Evolutionary conservation across 306 rosid genomes (phyloP), one percentile per base, ranked within the genome.

Genomic region (Quercus agrifolia): DNA sequence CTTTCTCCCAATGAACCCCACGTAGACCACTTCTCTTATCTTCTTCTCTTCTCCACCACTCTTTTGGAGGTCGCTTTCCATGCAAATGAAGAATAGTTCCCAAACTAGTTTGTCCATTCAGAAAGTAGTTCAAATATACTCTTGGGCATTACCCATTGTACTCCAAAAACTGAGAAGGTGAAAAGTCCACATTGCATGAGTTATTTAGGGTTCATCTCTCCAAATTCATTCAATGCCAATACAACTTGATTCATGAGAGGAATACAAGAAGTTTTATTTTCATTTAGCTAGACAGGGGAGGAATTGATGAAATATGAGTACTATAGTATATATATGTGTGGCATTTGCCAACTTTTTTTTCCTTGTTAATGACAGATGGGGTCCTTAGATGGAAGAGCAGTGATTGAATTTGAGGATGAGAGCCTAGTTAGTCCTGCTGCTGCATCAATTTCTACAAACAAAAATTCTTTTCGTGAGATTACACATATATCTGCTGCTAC

Each of bases 361-460:
- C 56, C 51, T 2, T 63, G 38, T 55, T 78, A 57, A 70, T n/a
- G 31, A 19, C 87, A 88, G 89, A 81, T 83, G 85, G 86, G 84
- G 68, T 75, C 86, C 5, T 57, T 83, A 41, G 85, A 74, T 4
- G 78, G 18, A 51, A 70, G 77, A 76, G 63, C 85, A 23, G 31
- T 54, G 27, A 41, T 82, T 68, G 89, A 85, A 66, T 83, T 74
- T 69, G 87, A 85, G 56, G 84, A 88, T n/a, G 77, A 85, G 73
- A 76, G 74, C 86, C 71, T 83, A 23, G 81, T 78, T 56, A 80
- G 80, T 69, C 82, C 84, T 5, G 82, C 71, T 69, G 81, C 83
- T 12, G 82, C 71, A 33, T 74, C 88, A 30, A 31, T 77, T 57
- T 56, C 25, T 27, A 52, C 66, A 71, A 85, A 77, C 71, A 85